These are phyloP conservation scores for Meyerozyma carpophila DNA, from an alignment of 1,139 yeast species.

Conservation along the genomic window DNA sequence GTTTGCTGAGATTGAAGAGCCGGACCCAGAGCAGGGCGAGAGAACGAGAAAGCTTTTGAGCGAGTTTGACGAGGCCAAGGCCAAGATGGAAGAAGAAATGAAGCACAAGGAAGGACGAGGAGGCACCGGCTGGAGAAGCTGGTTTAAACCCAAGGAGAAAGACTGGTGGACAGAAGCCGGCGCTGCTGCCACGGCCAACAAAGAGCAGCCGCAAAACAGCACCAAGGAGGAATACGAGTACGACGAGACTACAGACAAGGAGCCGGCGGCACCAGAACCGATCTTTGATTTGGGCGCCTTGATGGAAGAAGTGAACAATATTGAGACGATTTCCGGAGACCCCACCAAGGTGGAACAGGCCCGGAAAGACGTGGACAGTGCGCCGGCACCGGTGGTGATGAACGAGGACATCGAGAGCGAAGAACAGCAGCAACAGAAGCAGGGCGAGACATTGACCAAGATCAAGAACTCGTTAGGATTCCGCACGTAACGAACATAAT, in stretches of 20 bases:
- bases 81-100: slow-evolving; percentile 43
- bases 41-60: slow-evolving; percentile 73
- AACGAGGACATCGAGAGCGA: slow-evolving; percentile 18
- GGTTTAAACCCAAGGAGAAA: slow-evolving; percentile 74
- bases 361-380: slow-evolving; percentile 11
- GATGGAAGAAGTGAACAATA: slow-evolving; percentile 39
- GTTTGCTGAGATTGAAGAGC: slow-evolving; percentile 93
- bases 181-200: slow-evolving; percentile 3
- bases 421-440: not conserved
- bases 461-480: not conserved
- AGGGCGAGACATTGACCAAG: not conserved
- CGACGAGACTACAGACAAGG: slow-evolving; percentile 3
- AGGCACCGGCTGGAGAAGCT: slow-evolving; percentile 45
- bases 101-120: slow-evolving; percentile 16
- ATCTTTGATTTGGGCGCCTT: slow-evolving; percentile 46
- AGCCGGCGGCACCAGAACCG: slow-evolving; percentile 4
- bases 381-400: slow-evolving; percentile 5
- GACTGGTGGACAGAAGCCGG: slow-evolving; percentile 64
- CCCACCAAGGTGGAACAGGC: slow-evolving; percentile 12
- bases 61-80: slow-evolving; percentile 84
- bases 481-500: not conserved
- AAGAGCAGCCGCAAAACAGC: slow-evolving; percentile 2
- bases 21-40: slow-evolving; percentile 84
- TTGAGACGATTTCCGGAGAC: slow-evolving; percentile 22
- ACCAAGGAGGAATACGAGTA: slow-evolving; percentile 3